Evolutionary conservation across 139 green algal species (phyloP), one percentile per base, ranked within the genome.

Genomic region (Mychonastes homosphaera): DNA sequence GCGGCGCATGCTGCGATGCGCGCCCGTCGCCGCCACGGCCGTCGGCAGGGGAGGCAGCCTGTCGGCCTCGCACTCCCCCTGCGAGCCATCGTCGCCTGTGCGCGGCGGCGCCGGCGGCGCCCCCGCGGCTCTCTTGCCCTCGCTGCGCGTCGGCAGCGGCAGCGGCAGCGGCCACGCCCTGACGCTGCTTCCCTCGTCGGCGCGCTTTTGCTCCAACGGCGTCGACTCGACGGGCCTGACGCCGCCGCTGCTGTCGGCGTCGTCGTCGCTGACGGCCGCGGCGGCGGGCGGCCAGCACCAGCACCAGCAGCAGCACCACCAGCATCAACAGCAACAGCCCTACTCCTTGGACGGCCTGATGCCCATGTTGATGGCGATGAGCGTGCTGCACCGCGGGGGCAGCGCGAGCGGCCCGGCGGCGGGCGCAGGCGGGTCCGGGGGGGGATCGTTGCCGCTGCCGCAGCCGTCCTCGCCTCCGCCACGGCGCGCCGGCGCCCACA

Each of bases 1-100:
- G 51, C 61, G 61, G 19, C 13, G 40, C 5, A 30, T 67, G 3
- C 16, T 67, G 23, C 48, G 39, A 46, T 65, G 50, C 32, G 43
- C 46, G 21, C 35, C 43, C n/a, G 13, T 7, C 36, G 4, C 32
- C n/a, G 30, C 21, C n/a, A 21, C 26, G 16, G n/a, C 9, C 18
- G 8, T 0, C 29, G 23, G 28, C 19, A 41, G 32, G 8, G 4
- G n/a, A 28, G 21, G 39, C 39, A 4, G 6, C 5, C 5, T 10
- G 8, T 4, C 4, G 5, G 6, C 7, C 27, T 5, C 28, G 34
- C 53, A 43, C n/a, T n/a, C n/a, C n/a, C n/a, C n/a, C n/a, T n/a
- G n/a, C n/a, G n/a, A n/a, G n/a, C n/a, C n/a, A n/a, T n/a, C n/a
- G n/a, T n/a, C n/a, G n/a, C n/a, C n/a, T n/a, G n/a, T n/a, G 18